Percentiles rank a stretch among this genome's conserved stretches.
These are phyloP conservation scores for Cardiosporidium cionae DNA, from an alignment of 169 alveolate genomes.

Conservation along the genomic window DNA sequence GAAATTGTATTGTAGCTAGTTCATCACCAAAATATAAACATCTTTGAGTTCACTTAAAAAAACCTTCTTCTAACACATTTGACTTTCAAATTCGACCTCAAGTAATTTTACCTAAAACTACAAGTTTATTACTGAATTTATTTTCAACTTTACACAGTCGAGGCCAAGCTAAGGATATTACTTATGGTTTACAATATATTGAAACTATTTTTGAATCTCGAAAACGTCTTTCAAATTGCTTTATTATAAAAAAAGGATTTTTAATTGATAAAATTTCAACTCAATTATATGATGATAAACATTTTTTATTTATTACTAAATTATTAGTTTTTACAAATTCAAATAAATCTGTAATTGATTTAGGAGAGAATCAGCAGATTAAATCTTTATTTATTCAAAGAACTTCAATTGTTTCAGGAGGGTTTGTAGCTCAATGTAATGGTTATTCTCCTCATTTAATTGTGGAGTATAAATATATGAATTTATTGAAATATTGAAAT, in stretches of 20 bases:
- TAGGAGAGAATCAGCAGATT: not conserved
- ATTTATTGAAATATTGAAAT: constrained; percentile 16
- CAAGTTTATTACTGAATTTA: constrained; percentile 17
- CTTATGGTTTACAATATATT: constrained; percentile 12
- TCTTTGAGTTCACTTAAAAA: not conserved
- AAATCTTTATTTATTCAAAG: not conserved
- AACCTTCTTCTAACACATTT: not conserved
- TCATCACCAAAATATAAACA: constrained; percentile 11
- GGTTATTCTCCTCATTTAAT: not conserved
- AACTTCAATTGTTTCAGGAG: not conserved
- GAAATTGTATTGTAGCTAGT: too few species aligned
- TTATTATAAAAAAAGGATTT: constrained; percentile 11
- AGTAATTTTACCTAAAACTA: constrained; percentile 11
- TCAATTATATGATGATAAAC: constrained; percentile 25
- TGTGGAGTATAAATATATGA: not conserved
- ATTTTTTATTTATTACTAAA: constrained; percentile 6
- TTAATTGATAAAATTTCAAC: constrained; percentile 13
- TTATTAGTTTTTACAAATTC: not conserved
- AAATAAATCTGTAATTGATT: not conserved
- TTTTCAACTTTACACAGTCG: constrained; percentile 3
- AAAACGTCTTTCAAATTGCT: not conserved
- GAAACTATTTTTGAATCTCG: constrained; percentile 24
- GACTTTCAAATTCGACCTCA: not conserved
- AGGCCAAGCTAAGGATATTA: constrained; percentile 20
- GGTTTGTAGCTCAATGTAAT: not conserved